Percentiles rank a stretch among this genome's conserved stretches.
Conservation (phyloP, 345 rosid genomes). For the Euphorbia tirucalli region DNA sequence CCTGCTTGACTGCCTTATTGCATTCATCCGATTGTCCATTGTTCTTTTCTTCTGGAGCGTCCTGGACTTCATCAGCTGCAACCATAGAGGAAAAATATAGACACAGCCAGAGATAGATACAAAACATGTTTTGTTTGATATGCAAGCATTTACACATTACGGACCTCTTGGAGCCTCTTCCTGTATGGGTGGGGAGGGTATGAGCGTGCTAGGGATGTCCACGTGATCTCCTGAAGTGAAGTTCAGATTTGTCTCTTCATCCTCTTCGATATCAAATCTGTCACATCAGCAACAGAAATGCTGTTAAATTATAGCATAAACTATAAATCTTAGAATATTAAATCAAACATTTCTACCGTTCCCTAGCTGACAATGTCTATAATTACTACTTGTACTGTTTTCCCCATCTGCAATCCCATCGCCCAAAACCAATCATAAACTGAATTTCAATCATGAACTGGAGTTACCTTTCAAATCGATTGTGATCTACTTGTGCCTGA, state of each 20-base stretch:
- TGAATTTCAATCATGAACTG: not conserved
- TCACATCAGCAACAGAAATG: constrained; percentile 15
- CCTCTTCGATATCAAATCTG: constrained; percentile 80
- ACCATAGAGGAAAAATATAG: constrained; percentile 2
- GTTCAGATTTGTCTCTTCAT: constrained; percentile 56
- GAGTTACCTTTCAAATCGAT: constrained; percentile 64
- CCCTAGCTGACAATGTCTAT: not conserved
- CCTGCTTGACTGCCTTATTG: constrained; percentile 50
- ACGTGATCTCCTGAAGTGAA: constrained; percentile 46
- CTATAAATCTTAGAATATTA: not conserved
- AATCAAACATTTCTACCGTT: not conserved
- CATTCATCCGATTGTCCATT: constrained; percentile 30
- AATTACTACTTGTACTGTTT: too few species aligned
- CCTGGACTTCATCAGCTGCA: constrained; percentile 46
- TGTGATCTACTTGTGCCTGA: constrained; percentile 46
- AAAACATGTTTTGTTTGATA: too few species aligned
- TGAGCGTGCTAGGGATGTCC: constrained; percentile 42
- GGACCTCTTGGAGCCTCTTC: constrained; percentile 54
- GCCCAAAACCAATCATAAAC: not conserved
- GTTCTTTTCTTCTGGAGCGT: constrained; percentile 34
- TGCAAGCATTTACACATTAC: constrained; percentile 5
- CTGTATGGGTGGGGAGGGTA: constrained; percentile 51
- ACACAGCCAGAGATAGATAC: not conserved
- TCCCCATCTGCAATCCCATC: not conserved
- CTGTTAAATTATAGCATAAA: not conserved